A percentile compares a stretch with the other conserved stretches of the same genome.
These are phyloP conservation scores for Trichophyton equinum DNA, from an alignment of 2,329 filamentous ascomycete species.

Conservation along the genomic window DNA sequence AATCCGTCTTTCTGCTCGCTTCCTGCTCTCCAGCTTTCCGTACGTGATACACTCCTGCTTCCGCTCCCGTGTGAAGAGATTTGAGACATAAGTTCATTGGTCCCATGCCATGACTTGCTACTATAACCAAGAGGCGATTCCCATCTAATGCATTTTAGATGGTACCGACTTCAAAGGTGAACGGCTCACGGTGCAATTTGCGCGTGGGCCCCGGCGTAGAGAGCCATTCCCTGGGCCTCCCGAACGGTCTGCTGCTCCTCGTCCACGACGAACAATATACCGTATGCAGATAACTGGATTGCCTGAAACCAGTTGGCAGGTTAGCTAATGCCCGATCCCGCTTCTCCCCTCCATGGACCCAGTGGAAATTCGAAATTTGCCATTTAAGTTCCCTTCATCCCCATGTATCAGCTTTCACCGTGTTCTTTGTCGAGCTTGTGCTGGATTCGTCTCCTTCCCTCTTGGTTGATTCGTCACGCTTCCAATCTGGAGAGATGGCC, in stretches of 20 bases:
- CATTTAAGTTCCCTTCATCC: neutral
- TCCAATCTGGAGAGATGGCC: neutral
- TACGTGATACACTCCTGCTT: slow-evolving; percentile 25
- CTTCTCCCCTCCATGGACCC: slow-evolving; percentile 19
- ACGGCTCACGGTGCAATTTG: slow-evolving; percentile 94
- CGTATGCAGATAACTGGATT: slow-evolving; percentile 97
- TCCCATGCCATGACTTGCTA: slow-evolving; percentile 22
- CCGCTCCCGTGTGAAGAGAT: neutral
- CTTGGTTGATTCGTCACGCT: neutral
- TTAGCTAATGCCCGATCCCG: slow-evolving; percentile 46
- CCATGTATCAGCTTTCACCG: neutral
- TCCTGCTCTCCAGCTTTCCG: slow-evolving; percentile 39
- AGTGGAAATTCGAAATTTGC: slow-evolving; percentile 11
- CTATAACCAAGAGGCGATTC: slow-evolving; percentile 6
- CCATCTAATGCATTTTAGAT: slow-evolving; percentile 43
- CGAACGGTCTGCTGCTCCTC: slow-evolving; percentile 53
- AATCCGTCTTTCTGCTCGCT: neutral
- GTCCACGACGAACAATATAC: slow-evolving; percentile 85
- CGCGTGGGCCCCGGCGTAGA: slow-evolving; percentile 66
- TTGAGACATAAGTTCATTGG: slow-evolving; percentile 44
- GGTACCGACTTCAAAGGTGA: slow-evolving; percentile 97
- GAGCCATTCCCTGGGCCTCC: slow-evolving; percentile 51
- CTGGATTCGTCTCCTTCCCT: neutral
- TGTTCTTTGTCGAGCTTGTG: neutral
- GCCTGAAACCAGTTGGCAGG: slow-evolving; percentile 99